These are phyloP conservation scores for Scenedesmus sp. DNA, from an alignment of 163 green algal genomes.

Conservation along the genomic window DNA sequence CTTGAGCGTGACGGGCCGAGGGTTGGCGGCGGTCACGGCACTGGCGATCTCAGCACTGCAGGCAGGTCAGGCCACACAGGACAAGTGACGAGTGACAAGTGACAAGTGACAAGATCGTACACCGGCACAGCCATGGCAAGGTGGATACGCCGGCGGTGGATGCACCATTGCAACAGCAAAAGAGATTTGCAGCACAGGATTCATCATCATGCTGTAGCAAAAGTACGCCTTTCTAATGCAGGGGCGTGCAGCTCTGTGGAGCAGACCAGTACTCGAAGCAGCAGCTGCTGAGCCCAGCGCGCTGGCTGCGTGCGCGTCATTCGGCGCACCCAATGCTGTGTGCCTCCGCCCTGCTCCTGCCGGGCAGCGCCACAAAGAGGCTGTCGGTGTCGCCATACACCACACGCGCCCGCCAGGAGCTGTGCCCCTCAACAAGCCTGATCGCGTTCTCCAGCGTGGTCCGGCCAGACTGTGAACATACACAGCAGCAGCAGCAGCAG, in stretches of 20 bases:
- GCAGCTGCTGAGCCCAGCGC: too few relatives aligned
- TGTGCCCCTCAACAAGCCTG: slow-evolving; percentile 82
- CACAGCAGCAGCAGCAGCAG: slow-evolving; percentile 14
- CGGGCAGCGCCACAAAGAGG: slow-evolving; percentile 93
- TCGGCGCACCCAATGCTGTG: slow-evolving; percentile 79
- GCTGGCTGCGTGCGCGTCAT: too few relatives aligned
- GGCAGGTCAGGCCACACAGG: background rate
- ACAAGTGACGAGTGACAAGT: background rate
- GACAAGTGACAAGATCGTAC: too few relatives aligned
- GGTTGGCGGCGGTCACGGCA: slow-evolving; percentile 90
- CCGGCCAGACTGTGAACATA: slow-evolving; percentile 69
- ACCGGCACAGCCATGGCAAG: too few relatives aligned
- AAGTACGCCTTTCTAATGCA: too few relatives aligned
- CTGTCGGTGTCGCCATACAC: slow-evolving; percentile 97
- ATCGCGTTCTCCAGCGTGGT: slow-evolving; percentile 95
- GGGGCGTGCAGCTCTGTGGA: too few relatives aligned
- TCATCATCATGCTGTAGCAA: too few relatives aligned
- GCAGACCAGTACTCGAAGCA: too few relatives aligned
- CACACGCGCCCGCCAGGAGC: slow-evolving; percentile 87
- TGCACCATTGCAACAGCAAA: too few relatives aligned
- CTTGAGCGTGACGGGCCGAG: slow-evolving; percentile 91
- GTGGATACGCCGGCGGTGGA: too few relatives aligned
- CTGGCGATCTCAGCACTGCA: slow-evolving; percentile 85
- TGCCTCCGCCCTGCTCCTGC: slow-evolving; percentile 78
- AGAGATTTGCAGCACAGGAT: too few relatives aligned